Evolutionary conservation across 805 yeast species (phyloP), one percentile per base, ranked within the genome.

Genomic region (Schizosaccharomyces lindneri): DNA sequence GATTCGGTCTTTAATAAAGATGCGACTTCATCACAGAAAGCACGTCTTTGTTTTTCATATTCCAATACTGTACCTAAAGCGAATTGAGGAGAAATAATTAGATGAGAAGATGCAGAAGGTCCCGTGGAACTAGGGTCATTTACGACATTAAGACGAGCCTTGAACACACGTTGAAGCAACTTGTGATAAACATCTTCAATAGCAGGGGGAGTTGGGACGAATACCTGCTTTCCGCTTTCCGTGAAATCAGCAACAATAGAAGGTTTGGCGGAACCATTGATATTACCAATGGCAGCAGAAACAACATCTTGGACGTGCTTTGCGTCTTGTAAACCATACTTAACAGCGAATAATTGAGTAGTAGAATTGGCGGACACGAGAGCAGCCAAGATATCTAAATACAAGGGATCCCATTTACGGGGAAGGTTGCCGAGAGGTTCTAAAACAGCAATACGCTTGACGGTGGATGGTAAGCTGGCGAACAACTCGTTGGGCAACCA

Each of bases 31-130:
- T 71, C 68, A 17, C 78, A 66, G 65, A 83, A 74, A 32, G 73
- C 71, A 32, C 70, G 68, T 62, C 79, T 78, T 64, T 78, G 76
- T 65, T 81, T 81, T 66, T 80, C 78, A 48, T 73, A 73, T 61
- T 78, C 79, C 66, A 88, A 72, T 69, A 76, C 87, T 32, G 79
- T 73, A 71, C 97, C 97, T 66, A 79, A 86, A 7, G 96, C 95
- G 68, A 75, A 89, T 72, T 88, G 97, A 29, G 97, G 97, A 59
- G 62, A 43, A 55, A 64, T 57, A 61, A 81, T 79, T 21, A 81
- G 68, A 43, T 73, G 71, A 39, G 69, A 68, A 3, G 80, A 79
- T 55, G 76, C 73, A 60, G 69, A 66, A 43, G 73, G 72, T 29
- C 78, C 74, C 19, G 76, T 66, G 62, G 29, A 13, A 21, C 9